Evolutionary conservation across 768 basidiomycete genomes (phyloP), one percentile per base, ranked within the genome.

Genomic region (Lentinula raphanica): DNA sequence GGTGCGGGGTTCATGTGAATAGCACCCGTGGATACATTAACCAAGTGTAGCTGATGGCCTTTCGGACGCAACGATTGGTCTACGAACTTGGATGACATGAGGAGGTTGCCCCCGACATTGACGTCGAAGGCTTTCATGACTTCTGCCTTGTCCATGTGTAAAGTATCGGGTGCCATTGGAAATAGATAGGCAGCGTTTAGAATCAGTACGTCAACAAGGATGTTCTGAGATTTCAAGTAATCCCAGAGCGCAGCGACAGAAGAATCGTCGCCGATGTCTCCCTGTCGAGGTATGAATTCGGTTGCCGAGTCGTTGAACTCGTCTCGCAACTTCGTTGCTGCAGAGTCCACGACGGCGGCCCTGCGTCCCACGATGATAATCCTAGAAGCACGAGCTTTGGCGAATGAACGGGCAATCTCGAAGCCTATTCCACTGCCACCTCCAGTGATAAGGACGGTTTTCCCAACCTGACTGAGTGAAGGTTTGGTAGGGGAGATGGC

Each of bases 401-500:
- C 38, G 23, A 53, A 53, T 12, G 51, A 53, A 4, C 36, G 51
- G 13, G 51, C 51, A 19, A 53, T 53, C 27, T 53, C 51, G 21
- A 53, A 53, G 17, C 51, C 51, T 36, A 53, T 53, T 5, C 51
- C 51, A 17, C 51, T 21, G 23, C 51, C 51, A 15, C 51, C 51
- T 13, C 36, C 51, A 9, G 51, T 53, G 35, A 53, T 53, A 11
- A 53, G 36, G 23, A 53, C 17, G 11, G 36, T 39, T 8, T 19
- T 53, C 15, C 51, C 51, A 39, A 23, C 21, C 35, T 53, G 51
- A n/a, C 17, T 53, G 51, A 53, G 51, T 17, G 51, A 36, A 5
- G 36, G 51, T 13, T 53, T 36, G 21, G 36, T 21, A 25, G 36
- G 32, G n/a, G 51, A 53, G 21, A 53, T 53, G 23, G 51, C 51